Evolutionary conservation across 1,139 yeast species (phyloP), one percentile per base, ranked within the genome.

Genomic region (Candida tropicalis): DNA sequence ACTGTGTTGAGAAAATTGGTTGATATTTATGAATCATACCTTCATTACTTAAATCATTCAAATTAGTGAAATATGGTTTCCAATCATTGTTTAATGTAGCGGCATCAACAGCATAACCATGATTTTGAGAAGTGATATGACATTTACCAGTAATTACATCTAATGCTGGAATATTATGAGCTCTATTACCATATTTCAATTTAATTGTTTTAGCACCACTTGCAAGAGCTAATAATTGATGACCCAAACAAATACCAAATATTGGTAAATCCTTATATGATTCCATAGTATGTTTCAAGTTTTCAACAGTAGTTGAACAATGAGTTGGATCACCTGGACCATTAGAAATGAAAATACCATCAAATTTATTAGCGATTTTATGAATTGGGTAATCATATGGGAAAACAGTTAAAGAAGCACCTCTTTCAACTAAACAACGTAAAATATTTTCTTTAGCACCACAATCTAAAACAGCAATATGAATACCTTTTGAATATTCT

Each of bases 251-350:
- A 61, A 93, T 93, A 53, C 99, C 99, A 62, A 93, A 91, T 53
- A 93, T 87, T 45, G 99, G 99, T 50, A 95, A 80, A 33, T 87
- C 79, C 50, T 73, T 77, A 46, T 77, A 62, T 31, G 57, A 50
- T 35, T 78, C 77, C 84, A 93, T 84, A 46, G 95, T 81, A 60
- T 80, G 74, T 60, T 77, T 80, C 65, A 93, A 77, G 68, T 84
- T 82, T 55, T 77, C 79, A 38, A 88, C 89, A 12, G 99, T 93
- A 36, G 81, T 63, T 34, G 86, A 66, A 73, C 98, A 91, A 68
- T 88, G 96, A 43, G 96, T 87, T 62, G 99, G 99, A 69, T 93
- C 97, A 59, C 99, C 99, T 39, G 99, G 99, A 41, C 99, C 99
- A 64, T 93, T 93, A 40, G 97, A 88, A 55, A 93, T 82, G 71